Percentiles rank a stretch among this genome's conserved stretches.
Evolutionary conservation across 306 rosid genomes (phyloP).

Genomic region (Nissolia schottii): DNA sequence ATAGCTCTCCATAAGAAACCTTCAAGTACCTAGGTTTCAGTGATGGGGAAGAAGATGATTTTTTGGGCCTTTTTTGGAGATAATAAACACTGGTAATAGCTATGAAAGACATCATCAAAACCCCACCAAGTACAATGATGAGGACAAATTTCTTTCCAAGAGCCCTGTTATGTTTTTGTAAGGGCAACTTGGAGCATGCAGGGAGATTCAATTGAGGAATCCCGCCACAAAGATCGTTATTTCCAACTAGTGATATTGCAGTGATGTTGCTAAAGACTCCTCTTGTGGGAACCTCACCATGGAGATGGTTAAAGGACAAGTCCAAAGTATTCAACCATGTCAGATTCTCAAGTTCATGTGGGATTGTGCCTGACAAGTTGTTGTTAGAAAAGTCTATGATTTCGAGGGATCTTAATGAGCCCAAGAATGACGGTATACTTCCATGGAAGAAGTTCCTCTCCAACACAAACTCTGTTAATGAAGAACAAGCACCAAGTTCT

Average conservation of each 20-base stretch:
- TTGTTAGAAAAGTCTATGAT: slow-evolving; percentile 24
- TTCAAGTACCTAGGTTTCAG: not conserved
- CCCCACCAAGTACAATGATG: not conserved
- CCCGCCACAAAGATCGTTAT: slow-evolving; percentile 34
- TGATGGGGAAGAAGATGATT: not conserved
- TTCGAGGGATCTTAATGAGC: not conserved
- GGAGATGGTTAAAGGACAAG: slow-evolving; percentile 33
- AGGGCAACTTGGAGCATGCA: not conserved
- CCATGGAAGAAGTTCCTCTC: slow-evolving; percentile 8
- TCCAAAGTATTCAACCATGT: not conserved
- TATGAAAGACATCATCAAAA: not conserved
- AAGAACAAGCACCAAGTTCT: slow-evolving; percentile 3
- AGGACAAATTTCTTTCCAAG: not conserved
- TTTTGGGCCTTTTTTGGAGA: not conserved
- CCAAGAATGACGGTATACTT: slow-evolving; percentile 15
- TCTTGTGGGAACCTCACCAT: slow-evolving; percentile 32
- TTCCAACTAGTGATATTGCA: slow-evolving; percentile 1
- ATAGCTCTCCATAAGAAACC: not conserved
- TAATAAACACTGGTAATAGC: not conserved
- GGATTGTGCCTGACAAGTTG: slow-evolving; percentile 23
- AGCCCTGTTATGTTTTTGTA: not conserved
- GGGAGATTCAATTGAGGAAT: slow-evolving; percentile 17
- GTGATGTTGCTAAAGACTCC: slow-evolving; percentile 26
- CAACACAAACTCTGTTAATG: not conserved
- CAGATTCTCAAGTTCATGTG: slow-evolving; percentile 2